These are phyloP conservation scores for Brettanomyces nanus DNA, from an alignment of 805 yeast genomes.

Conservation along the genomic window DNA sequence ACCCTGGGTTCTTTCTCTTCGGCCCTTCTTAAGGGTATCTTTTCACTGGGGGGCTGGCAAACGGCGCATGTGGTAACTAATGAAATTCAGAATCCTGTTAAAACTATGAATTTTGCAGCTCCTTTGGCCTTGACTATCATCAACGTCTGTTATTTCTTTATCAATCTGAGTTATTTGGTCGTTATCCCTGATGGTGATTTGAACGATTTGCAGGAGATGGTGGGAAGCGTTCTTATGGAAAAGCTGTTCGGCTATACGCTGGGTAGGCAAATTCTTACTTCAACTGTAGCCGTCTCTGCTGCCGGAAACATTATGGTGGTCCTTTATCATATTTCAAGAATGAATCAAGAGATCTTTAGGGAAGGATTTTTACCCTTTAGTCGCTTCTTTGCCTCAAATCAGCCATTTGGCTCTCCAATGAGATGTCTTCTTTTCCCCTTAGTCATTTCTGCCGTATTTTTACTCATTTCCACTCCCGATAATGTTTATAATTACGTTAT, in stretches of 20 bases:
- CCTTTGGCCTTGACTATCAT: slow-evolving; percentile 38
- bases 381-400: slow-evolving; percentile 42
- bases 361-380: slow-evolving; percentile 49
- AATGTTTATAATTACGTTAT: slow-evolving; percentile 45
- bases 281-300: slow-evolving; percentile 44
- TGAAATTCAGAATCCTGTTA: slow-evolving; percentile 44
- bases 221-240: slow-evolving; percentile 45
- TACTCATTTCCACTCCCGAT: slow-evolving; percentile 37
- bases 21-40: slow-evolving; percentile 44
- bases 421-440: slow-evolving; percentile 31
- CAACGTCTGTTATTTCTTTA: slow-evolving; percentile 36
- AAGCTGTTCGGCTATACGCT: slow-evolving; percentile 40
- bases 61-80: slow-evolving; percentile 46
- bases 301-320: slow-evolving; percentile 52
- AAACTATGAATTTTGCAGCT: slow-evolving; percentile 45
- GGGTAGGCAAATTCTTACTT: slow-evolving; percentile 39
- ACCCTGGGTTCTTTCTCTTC: slow-evolving; percentile 37
- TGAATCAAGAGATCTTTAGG: slow-evolving; percentile 48
- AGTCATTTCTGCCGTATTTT: slow-evolving; percentile 30
- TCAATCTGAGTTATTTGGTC: slow-evolving; percentile 42
- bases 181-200: slow-evolving; percentile 43
- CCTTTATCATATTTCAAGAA: slow-evolving; percentile 42
- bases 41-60: slow-evolving; percentile 50
- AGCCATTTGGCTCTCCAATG: slow-evolving; percentile 47
- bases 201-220: slow-evolving; percentile 36